These are phyloP conservation scores for Cordyceps cateniannulata DNA, from an alignment of 2,329 filamentous ascomycete genomes.

Conservation along the genomic window DNA sequence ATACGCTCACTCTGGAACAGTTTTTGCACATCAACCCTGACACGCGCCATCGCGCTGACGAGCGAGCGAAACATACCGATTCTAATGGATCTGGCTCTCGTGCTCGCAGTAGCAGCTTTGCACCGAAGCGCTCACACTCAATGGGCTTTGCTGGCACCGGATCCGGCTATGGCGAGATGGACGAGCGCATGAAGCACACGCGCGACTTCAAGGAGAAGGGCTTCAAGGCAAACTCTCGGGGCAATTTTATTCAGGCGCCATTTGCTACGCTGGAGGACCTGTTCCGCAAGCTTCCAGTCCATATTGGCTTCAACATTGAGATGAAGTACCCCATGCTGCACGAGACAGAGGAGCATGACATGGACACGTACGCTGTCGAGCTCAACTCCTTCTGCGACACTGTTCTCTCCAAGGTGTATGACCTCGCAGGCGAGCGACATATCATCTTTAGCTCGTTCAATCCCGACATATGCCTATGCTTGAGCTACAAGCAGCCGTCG, in stretches of 20 bases:
- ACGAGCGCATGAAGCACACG: constrained; percentile 95
- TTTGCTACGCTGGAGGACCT: constrained; percentile 94
- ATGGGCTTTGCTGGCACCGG: constrained; percentile 43
- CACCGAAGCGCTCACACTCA: constrained; percentile 46
- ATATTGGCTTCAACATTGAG: constrained; percentile 95
- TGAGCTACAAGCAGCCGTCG: constrained; percentile 95
- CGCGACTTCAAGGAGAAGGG: constrained; percentile 91
- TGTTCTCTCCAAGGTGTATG: constrained; percentile 83
- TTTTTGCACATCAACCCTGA: constrained; percentile 79
- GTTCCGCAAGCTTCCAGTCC: constrained; percentile 74
- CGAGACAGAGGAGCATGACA: constrained; percentile 90
- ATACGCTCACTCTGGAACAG: constrained; percentile 90
- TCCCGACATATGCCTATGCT: constrained; percentile 87
- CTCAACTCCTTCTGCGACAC: constrained; percentile 96
- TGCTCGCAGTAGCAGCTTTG: constrained; percentile 32
- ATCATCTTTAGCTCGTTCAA: constrained; percentile 98
- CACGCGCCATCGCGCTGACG: constrained; percentile 31
- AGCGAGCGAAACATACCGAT: constrained; percentile 17
- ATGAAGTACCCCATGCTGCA: constrained; percentile 99
- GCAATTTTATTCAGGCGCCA: constrained; percentile 89
- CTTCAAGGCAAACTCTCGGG: constrained; percentile 91
- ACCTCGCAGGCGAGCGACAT: constrained; percentile 73
- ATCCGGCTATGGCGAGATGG: constrained; percentile 32
- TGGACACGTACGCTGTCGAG: constrained; percentile 94
- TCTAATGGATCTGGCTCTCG: constrained; percentile 14